phyloP scores from a whole-genome alignment of 441 rosid genomes.

The Arabidopsis lyrata region DNA sequence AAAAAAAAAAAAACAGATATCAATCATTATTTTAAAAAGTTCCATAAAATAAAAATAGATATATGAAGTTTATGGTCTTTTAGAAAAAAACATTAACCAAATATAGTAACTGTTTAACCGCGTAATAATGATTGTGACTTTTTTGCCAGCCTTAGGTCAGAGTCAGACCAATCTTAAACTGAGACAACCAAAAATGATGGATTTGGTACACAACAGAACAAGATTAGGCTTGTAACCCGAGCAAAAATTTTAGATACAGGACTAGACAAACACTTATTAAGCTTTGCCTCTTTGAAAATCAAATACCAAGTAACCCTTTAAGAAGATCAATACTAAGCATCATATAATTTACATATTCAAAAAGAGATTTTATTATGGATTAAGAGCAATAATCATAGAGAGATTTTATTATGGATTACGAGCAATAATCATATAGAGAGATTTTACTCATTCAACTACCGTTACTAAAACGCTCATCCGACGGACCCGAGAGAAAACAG shows the following conservation, averaged over 20 bases:
- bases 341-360: background rate
- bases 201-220: background rate
- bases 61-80: no score
- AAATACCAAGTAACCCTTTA: background rate
- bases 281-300: background rate
- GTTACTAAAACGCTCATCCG: background rate
- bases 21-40: background rate
- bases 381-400: background rate
- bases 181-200: background rate
- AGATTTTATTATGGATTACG: background rate
- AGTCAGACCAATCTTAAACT: background rate
- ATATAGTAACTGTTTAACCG: background rate
- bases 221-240: background rate
- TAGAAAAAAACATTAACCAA: background rate
- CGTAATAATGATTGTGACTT: background rate
- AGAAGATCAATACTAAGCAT: background rate
- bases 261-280: background rate
- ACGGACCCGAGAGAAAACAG: constrained; percentile 2
- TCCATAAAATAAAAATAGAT: no score
- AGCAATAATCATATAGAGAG: background rate
- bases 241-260: background rate
- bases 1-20: background rate
- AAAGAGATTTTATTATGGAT: no score
- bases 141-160: background rate
- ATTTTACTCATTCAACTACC: constrained; percentile 1